These are phyloP conservation scores for Fusarium pseudograminearum DNA, from an alignment of 2,329 filamentous ascomycete genomes.

Conservation along the genomic window DNA sequence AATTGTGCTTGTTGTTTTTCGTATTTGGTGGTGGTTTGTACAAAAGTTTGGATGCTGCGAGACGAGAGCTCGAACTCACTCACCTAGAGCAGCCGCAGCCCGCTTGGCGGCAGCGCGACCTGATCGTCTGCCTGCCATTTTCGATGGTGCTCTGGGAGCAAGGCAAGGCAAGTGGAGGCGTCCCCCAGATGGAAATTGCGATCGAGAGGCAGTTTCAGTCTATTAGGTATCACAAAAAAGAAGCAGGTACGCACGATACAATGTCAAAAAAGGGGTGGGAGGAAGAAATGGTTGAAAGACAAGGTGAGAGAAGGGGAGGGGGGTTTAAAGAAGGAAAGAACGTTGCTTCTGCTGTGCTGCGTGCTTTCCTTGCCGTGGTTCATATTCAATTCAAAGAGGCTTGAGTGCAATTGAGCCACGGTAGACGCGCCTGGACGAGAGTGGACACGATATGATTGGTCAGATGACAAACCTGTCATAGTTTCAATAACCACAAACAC, in stretches of 20 bases:
- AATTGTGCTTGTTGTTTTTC: constrained; percentile 4
- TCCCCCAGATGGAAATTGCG: constrained; percentile 33
- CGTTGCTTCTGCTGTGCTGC: constrained; percentile 16
- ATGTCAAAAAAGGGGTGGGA: constrained; percentile 13
- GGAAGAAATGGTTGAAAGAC: constrained; percentile 2
- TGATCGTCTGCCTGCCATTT: constrained; percentile 60
- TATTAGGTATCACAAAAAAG: constrained; percentile 31
- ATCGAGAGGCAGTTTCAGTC: constrained; percentile 26
- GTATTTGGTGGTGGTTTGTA: constrained; percentile 14
- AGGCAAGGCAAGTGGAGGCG: constrained; percentile 30
- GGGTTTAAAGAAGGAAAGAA: constrained; percentile 24
- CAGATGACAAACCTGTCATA: constrained; percentile 1
- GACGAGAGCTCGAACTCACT: constrained; percentile 45
- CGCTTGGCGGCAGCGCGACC: constrained; percentile 66
- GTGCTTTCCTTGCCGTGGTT: constrained; percentile 31
- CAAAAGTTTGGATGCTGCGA: constrained; percentile 14
- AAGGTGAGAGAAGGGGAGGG: constrained; percentile 19
- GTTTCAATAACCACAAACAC: background rate
- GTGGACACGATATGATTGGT: constrained; percentile 46
- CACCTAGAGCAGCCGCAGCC: constrained; percentile 66
- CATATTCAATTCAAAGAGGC: constrained; percentile 35
- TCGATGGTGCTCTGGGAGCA: constrained; percentile 18
- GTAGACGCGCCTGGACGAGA: constrained; percentile 45
- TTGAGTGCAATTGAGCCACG: constrained; percentile 43
- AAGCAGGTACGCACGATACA: constrained; percentile 7